Base-by-base conservation (phyloP, 805 yeast species). In the Saturnispora sekii region DNA sequence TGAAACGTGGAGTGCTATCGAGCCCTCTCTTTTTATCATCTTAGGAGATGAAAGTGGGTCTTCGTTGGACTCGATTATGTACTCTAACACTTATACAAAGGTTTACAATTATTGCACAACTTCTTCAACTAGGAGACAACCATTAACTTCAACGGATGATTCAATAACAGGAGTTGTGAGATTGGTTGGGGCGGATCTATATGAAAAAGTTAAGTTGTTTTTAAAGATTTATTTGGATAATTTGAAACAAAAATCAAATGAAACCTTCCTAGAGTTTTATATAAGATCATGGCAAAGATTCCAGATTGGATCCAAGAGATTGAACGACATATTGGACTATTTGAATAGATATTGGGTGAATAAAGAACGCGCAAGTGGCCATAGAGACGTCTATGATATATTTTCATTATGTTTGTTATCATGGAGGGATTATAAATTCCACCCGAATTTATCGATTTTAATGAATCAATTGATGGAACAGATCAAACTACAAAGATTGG, bases 261-360 rank as follows among this genome's bases (percentile, higher is more conserved):
- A 86, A 54, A 66, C 81, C 1, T 83, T 87, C 54, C 68, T 89
- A 45, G 83, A 80, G 49, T 86, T 84, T 58, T 93, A 93, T 57
- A 95, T 86, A 38, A 72, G 79, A 57, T 77, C 82, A 52, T 94
- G 97, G 96, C 79, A 79, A 51, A 75, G 97, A 48, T 93, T 75
- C 61, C 78, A 94, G 17, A 79, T 86, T 43, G 97, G 97, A 26
- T 95, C 97, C 1, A 84, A 88, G 12, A 84, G 86, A 63, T 66
- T 93, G 61, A 88, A 87, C 62, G 93, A 94, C 60, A 89, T 94
- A 5, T 85, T 93, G 57, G 96, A 90, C 61, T 93, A 93, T 64
- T 79, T 93, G 76, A 93, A 93, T 64, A 76, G 97, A 50, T 93
- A 90, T 65, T 93, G 98, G 98, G 96, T 94, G 37, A 84, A 84